Conservation (phyloP, 345 rosid species). For the rapeseed (Brassica napus) region Da-Ae NC_063441.1:15121501-15122000, state of each 20-base stretch:
- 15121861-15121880: not conserved
- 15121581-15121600: conserved; percentile 12
- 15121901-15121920: not conserved
- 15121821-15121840: not conserved
- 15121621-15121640: not conserved
- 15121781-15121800: not conserved
- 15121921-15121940: not conserved
- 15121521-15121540: conserved; percentile 31
- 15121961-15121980: not conserved
- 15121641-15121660: not conserved
- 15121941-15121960: not conserved
- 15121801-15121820: not conserved
- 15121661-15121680: not conserved
- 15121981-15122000: not conserved
- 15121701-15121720: not conserved
- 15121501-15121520: not conserved
- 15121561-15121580: conserved; percentile 30
- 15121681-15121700: not conserved
- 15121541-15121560: conserved; percentile 26
- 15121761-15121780: not conserved
- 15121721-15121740: not conserved
- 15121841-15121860: not conserved
- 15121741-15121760: not conserved
- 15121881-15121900: not conserved
- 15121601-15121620: not conserved